These are phyloP conservation scores for Beverwykella pulmonaria DNA, from an alignment of 495 filamentous ascomycete genomes.

Conservation along the genomic window DNA sequence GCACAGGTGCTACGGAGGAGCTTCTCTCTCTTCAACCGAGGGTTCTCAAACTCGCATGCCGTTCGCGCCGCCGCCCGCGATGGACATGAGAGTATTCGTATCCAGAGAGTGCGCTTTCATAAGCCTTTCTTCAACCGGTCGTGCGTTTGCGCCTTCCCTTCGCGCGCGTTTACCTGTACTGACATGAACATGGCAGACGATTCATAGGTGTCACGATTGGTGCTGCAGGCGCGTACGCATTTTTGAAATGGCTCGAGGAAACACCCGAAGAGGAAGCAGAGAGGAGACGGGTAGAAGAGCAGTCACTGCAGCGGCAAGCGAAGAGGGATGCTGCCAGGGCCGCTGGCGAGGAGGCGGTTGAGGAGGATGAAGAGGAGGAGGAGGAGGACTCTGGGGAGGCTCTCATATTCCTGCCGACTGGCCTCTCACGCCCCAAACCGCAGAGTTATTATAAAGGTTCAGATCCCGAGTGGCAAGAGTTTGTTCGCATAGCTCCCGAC, in stretches of 20 bases:
- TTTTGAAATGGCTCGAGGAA: slow-evolving; percentile 17
- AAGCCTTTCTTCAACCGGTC: slow-evolving; percentile 30
- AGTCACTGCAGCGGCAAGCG: not conserved
- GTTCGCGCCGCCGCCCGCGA: slow-evolving; percentile 15
- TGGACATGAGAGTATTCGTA: slow-evolving; percentile 30
- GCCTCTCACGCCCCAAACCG: slow-evolving; percentile 55
- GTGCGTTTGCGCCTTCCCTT: slow-evolving; percentile 1
- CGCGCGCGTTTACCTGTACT: not conserved
- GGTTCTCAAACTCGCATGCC: not conserved
- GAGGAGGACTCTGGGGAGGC: slow-evolving; percentile 42
- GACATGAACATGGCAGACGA: slow-evolving; percentile 5
- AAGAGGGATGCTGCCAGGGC: slow-evolving; percentile 10
- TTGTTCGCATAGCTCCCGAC: slow-evolving; percentile 61
- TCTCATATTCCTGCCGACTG: slow-evolving; percentile 65
- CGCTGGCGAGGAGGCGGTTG: slow-evolving; percentile 26
- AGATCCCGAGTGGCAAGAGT: slow-evolving; percentile 74
- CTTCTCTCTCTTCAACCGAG: slow-evolving; percentile 27
- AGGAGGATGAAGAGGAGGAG: slow-evolving; percentile 36
- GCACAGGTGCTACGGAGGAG: slow-evolving; percentile 29
- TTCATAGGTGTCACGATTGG: slow-evolving; percentile 3
- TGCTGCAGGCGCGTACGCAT: not conserved
- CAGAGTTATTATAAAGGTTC: slow-evolving; percentile 58
- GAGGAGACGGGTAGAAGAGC: not conserved
- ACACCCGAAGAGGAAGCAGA: slow-evolving; percentile 9
- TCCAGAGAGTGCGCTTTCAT: slow-evolving; percentile 42